These are phyloP conservation scores for Meripilus lineatus DNA, from an alignment of 1,284 basidiomycete genomes.

Conservation along the genomic window DNA sequence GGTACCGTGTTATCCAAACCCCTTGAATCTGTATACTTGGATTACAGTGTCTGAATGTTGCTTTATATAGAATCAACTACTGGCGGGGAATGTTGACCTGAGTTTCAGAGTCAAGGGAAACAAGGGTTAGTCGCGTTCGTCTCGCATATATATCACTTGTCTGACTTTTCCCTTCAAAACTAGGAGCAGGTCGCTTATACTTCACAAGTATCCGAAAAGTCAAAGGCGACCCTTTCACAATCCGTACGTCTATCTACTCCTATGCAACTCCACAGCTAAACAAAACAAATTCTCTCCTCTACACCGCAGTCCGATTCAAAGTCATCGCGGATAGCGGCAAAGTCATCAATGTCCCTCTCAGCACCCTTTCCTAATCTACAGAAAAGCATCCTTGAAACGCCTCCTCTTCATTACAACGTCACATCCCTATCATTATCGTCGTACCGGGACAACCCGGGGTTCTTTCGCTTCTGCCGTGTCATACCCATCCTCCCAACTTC, in stretches of 20 bases:
- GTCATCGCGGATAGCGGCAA: slow-evolving; percentile 63
- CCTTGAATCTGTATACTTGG: neutral
- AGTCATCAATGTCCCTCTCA: slow-evolving; percentile 36
- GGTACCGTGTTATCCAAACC: neutral
- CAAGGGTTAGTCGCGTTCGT: slow-evolving; percentile 38
- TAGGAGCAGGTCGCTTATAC: slow-evolving; percentile 70
- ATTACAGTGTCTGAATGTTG: neutral
- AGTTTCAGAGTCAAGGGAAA: slow-evolving; percentile 72
- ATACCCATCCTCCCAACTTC: too few relatives aligned
- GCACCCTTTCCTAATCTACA: too few relatives aligned
- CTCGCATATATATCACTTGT: too few relatives aligned
- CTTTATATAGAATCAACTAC: slow-evolving; percentile 57
- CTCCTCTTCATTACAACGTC: too few relatives aligned
- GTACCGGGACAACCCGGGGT: too few relatives aligned
- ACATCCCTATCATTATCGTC: too few relatives aligned
- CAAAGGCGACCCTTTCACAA: slow-evolving; percentile 68
- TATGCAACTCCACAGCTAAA: neutral
- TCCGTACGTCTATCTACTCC: slow-evolving; percentile 41
- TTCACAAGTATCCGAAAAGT: slow-evolving; percentile 75
- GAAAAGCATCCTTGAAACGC: too few relatives aligned
- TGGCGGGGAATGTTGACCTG: slow-evolving; percentile 73
- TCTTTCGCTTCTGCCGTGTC: too few relatives aligned
- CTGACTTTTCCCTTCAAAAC: too few relatives aligned
- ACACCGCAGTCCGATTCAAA: slow-evolving; percentile 56
- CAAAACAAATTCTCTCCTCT: too few relatives aligned